phyloP scores from a whole-genome alignment of 1,284 basidiomycete species.

The Rhodotorula sp. region DNA sequence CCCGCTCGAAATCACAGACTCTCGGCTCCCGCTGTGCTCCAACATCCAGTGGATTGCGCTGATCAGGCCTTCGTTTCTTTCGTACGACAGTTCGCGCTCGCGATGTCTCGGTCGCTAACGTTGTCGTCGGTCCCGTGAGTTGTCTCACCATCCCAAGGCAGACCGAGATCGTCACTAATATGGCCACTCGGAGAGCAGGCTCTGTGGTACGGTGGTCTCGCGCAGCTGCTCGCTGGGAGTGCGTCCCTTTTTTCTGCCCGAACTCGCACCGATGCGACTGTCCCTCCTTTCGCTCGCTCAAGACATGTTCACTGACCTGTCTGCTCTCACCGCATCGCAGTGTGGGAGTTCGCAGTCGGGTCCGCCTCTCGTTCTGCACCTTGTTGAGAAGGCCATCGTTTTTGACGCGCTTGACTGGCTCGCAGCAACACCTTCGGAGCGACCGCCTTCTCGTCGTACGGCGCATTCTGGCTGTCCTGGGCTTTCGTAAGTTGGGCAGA shows the following conservation, averaged over 20 bases:
- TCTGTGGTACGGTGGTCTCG: constrained; percentile 62
- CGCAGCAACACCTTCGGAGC: constrained; percentile 60
- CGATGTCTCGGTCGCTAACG: constrained; percentile 61
- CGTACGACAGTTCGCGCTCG: constrained; percentile 49
- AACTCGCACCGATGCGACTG: no score
- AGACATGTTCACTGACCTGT: neutral
- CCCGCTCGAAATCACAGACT: no score
- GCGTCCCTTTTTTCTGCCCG: neutral
- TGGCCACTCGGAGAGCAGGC: no score
- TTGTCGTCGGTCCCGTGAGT: constrained; percentile 73
- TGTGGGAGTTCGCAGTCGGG: constrained; percentile 55
- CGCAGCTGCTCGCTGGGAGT: constrained; percentile 61
- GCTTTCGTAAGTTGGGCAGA: neutral
- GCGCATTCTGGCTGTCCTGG: constrained; percentile 34
- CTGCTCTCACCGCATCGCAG: neutral
- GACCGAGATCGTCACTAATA: no score
- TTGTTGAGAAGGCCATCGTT: no score
- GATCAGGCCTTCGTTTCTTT: neutral
- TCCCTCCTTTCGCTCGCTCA: neutral
- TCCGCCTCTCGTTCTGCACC: no score
- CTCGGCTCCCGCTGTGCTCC: no score
- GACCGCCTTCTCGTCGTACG: constrained; percentile 56
- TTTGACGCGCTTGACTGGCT: no score
- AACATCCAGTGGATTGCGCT: no score
- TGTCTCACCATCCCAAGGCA: constrained; percentile 55